Base-by-base conservation (phyloP, 805 yeast species). In the Lachancea waltii region DNA sequence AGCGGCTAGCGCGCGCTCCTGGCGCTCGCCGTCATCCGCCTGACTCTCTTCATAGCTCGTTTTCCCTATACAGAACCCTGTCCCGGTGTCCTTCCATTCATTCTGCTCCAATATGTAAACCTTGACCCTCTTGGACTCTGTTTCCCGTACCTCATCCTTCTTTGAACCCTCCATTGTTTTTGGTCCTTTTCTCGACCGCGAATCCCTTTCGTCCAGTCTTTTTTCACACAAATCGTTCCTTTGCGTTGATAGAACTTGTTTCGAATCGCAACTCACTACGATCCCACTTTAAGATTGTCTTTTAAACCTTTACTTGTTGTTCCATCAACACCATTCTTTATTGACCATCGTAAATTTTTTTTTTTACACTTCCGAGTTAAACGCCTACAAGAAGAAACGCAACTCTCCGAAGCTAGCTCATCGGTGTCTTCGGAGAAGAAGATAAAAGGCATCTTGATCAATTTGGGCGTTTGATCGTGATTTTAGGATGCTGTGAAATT, bases 61-160 rank as follows among this genome's bases (percentile, higher is more conserved):
- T 46, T 78, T 80, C 6, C 97, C 97, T 35, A 73, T 70, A 53
- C 95, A 86, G 55, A 75, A 81, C 0, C 98, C 97, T 0, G 97
- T 87, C 14, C 97, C 97, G 33, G 81, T 75, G 54, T 90, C 97
- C 27, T 77, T 67, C 98, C 98, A 90, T 49, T 76, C 81, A 34
- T 81, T 89, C 20, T 83, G 81, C 27, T 77, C 79, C 22, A 92
- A 67, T 11, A 84, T 70, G 55, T 90, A 92, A n/a, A 92, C 90
- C 55, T 89, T 90, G 35, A 90, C 98, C 46, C 97, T 67, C 54
- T 87, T 75, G 9, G 87, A 84, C 19, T 56, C 55, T 4, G 64
- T 60, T 40, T 49, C 53, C 14, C 35, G 41, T 30, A 38, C 26
- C 36, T 36, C 45, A 33, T 41, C 40, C 35, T 23, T 34, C 34